A percentile compares a stretch with the other conserved stretches of the same genome.
phyloP scores from a whole-genome alignment of 176 grass and related monocot genomes.

The Zoysia pacifica region DNA sequence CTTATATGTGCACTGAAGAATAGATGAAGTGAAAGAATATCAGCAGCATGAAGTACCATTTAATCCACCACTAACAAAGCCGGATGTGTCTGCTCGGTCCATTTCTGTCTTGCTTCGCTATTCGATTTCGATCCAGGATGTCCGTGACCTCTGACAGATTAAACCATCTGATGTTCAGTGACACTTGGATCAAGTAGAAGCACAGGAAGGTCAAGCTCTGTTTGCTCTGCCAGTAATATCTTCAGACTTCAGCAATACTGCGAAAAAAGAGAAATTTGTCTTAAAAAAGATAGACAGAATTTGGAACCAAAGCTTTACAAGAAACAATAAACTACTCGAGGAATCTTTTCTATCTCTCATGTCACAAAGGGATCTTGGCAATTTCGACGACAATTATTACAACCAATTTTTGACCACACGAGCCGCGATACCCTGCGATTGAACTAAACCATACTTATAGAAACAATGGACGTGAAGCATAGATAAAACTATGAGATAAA shows the following conservation, averaged over 20 bases:
- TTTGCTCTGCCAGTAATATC: slow-evolving; percentile 14
- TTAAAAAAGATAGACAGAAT: not conserved
- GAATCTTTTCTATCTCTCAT: not conserved
- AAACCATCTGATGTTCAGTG: slow-evolving; percentile 26
- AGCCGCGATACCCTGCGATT: not conserved
- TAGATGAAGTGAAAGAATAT: slow-evolving; percentile 71
- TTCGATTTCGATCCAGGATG: not conserved
- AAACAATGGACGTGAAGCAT: not conserved
- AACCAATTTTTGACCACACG: not conserved
- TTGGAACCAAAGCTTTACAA: not conserved
- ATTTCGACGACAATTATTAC: not conserved
- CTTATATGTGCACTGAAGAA: slow-evolving; percentile 31
- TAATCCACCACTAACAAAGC: slow-evolving; percentile 75
- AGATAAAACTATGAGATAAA: not conserved
- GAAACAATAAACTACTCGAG: not conserved
- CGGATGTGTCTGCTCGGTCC: slow-evolving; percentile 71
- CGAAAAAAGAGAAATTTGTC: not conserved
- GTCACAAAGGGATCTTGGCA: not conserved
- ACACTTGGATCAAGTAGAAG: not conserved
- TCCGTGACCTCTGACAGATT: slow-evolving; percentile 16
- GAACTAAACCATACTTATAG: not conserved
- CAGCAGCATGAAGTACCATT: slow-evolving; percentile 40
- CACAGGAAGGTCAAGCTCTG: slow-evolving; percentile 3
- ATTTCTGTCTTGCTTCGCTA: slow-evolving; percentile 36
- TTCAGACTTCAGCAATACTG: slow-evolving; percentile 32